phyloP scores from a whole-genome alignment of 805 yeast genomes.

The Ogataea paraovalis region DNA sequence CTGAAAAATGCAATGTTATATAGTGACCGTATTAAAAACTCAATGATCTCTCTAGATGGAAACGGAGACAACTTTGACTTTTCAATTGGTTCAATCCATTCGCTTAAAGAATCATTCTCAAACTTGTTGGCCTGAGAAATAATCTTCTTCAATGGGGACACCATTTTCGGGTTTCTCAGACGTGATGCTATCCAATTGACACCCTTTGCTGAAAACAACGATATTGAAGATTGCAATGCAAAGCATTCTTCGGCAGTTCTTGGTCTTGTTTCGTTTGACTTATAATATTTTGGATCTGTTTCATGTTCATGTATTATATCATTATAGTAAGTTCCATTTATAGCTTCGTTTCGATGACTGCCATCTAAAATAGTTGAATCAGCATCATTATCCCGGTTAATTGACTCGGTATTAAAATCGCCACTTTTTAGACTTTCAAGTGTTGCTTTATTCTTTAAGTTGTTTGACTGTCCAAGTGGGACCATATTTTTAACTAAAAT shows the following conservation, averaged over 20 bases:
- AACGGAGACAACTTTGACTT: constrained; percentile 24
- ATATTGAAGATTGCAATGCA: constrained; percentile 31
- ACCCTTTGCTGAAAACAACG: constrained; percentile 40
- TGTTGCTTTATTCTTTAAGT: not conserved
- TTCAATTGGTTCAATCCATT: constrained; percentile 35
- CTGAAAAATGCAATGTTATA: not conserved
- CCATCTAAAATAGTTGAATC: too few relatives aligned
- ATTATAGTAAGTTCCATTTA: too few relatives aligned
- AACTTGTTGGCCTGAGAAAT: constrained; percentile 15
- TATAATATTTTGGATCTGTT: constrained; percentile 9
- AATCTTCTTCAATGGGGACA: constrained; percentile 25
- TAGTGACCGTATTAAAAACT: constrained; percentile 9
- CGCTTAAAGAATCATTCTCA: constrained; percentile 18
- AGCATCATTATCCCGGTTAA: constrained; percentile 3
- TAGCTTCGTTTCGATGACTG: too few relatives aligned
- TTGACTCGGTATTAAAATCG: not conserved
- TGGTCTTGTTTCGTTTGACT: too few relatives aligned
- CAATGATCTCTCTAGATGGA: constrained; percentile 27
- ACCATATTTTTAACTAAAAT: constrained; percentile 23
- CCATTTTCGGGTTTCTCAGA: constrained; percentile 12
- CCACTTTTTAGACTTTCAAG: not conserved
- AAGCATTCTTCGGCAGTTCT: constrained; percentile 15
- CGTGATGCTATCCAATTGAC: constrained; percentile 34
- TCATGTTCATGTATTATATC: not conserved
- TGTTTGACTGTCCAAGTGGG: not conserved